Base-by-base conservation (phyloP, 1,284 basidiomycete genomes). In the Kalmanozyma brasiliensis region DNA sequence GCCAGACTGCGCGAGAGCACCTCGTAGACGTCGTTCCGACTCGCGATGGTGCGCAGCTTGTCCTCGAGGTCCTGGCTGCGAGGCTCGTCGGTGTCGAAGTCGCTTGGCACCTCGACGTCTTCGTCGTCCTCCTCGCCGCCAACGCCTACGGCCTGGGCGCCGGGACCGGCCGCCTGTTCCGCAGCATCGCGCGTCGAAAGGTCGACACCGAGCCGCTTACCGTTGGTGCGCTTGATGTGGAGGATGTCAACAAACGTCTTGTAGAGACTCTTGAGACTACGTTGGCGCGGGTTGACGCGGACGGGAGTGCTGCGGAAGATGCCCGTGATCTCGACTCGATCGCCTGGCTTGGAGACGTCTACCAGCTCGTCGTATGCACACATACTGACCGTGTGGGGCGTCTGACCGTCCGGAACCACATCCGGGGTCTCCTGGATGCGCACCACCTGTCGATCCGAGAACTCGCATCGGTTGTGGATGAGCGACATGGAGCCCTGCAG, bases 281-380 rank as follows among this genome's bases (percentile, higher is more conserved):
- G 86, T 83, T 94, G 91, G 17, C 93, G 87, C 3, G 94, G 92
- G 81, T 98, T 97, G 52, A 95, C 89, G 38, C 96, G 88, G 7
- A 97, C 93, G 0, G 95, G 93, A 11, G 95, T 89, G 71, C 92
- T 93, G 49, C 95, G 87, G 86, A 94, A 98, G 76, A 98, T 94
- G 41, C 95, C 96, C 6, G 91, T 94, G 26, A 97, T 89, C 51
- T 91, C 85, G 42, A 98, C 86, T 10, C 95, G 87, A 83, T 98
- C 95, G 79, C 95, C 95, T 0, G 95, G 95, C 83, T 98, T 98
- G 56, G 90, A 84, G 16, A 94, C 86, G 79, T 98, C 95, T 35
- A 98, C 95, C 2, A 99, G 87, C 82, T 98, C 96, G 79, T 98
- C 94, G 81, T 98, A 98, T 17, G 92, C 91, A 80, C 94, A 95